Base-by-base conservation (phyloP, 2,329 filamentous ascomycete genomes). In the Zasmidium citrigriseum region DNA sequence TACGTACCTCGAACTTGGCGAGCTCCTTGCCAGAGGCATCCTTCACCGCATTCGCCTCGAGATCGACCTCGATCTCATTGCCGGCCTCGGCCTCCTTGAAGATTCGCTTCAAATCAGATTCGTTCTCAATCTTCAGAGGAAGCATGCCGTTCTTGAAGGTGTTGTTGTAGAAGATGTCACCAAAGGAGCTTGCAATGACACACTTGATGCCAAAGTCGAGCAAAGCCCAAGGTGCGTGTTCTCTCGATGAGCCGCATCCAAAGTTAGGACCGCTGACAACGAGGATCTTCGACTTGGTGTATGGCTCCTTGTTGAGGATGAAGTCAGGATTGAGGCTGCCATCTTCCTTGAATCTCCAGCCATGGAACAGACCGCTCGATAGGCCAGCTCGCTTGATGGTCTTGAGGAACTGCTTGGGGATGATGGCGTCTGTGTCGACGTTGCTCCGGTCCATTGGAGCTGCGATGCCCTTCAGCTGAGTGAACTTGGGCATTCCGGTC, bases 91-190 rank as follows among this genome's bases (percentile, higher is more conserved):
- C 93, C 76, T 96, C 90, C 23, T 81, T 85, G 38, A 89, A 87
- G 64, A 98, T 87, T 61, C 82, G 82, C 46, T 89, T 82, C 3
- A 97, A 79, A 27, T 84, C 82, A 1, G 77, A 80, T 64, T 86
- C 77, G 74, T 93, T 86, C 27, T 83, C 79, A 72, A 98, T 89
- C 59, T 83, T 78, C 61, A 98, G 86, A 49, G 93, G 93, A 63
- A 98, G 82, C 95, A 98, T 98, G 80, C 93, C 93, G 80, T 99
- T 99, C 84, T 99, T 98, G 85, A 97, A 98, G n/a, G 90, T 95
- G 82, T 99, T 99, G 86, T 96, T 97, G 86, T 93, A 96, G 86
- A 97, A 97, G 76, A 99, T 99, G 72, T 96, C 91, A 58, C 89
- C 90, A 67, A 85, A 90, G 1, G 89, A 93, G 1, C 91, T 91